A percentile compares a stretch with the other conserved stretches of the same genome.
Evolutionary conservation across 306 rosid genomes (phyloP).

Genomic region (Arachis hypogaea): DNA sequence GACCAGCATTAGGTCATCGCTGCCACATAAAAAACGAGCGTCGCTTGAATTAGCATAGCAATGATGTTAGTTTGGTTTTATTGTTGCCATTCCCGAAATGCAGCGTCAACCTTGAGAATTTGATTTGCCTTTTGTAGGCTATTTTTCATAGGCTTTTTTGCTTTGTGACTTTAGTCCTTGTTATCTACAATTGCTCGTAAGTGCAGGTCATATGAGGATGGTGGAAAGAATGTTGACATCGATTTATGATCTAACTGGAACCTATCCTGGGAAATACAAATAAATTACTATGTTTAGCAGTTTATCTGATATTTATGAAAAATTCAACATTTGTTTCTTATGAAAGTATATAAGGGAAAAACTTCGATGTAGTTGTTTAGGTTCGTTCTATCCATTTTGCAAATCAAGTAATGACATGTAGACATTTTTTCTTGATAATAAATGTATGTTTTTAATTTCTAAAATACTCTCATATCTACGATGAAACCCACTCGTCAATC

Average conservation of each 20-base stretch:
- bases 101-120: constrained; percentile 37
- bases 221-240: constrained; percentile 16
- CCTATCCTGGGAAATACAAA: neutral
- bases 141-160: constrained; percentile 10
- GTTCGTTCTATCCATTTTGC: no score
- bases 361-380: no score
- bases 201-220: constrained; percentile 19
- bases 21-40: constrained; percentile 15
- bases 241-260: constrained; percentile 17
- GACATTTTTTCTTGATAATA: no score
- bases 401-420: no score
- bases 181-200: constrained; percentile 12
- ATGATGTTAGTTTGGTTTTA: constrained; percentile 6
- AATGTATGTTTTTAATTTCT: no score
- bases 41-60: constrained; percentile 28
- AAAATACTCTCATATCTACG: no score
- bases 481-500: no score
- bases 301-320: neutral
- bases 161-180: constrained; percentile 4
- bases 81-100: constrained; percentile 6
- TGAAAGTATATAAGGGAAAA: no score
- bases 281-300: neutral
- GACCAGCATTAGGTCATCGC: constrained; percentile 43
- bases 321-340: no score
- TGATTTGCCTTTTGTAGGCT: constrained; percentile 39